Conservation (phyloP, 345 rosid genomes). For the Trapa incisa region DNA sequence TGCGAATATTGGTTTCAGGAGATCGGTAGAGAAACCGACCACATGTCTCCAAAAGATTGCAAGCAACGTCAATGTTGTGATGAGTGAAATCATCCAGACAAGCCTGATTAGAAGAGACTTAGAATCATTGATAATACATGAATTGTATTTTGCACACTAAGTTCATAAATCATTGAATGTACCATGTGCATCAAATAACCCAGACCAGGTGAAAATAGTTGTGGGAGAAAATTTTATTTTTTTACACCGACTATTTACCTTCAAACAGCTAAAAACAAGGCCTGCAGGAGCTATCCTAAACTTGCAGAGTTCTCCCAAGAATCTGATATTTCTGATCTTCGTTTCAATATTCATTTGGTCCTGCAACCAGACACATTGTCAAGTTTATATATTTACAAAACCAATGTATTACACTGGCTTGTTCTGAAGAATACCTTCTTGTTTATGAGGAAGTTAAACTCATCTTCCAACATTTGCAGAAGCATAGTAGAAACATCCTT, state of each 20-base stretch:
- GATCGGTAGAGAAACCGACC: conserved; percentile 96
- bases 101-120: conserved; percentile 34
- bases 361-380: conserved; percentile 30
- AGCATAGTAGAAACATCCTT: conserved; percentile 87
- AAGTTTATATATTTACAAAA: not conserved
- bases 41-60: conserved; percentile 98
- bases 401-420: not conserved
- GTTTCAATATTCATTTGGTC: conserved; percentile 99
- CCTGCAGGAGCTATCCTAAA: conserved; percentile 74
- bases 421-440: conserved; percentile 44
- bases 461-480: conserved; percentile 93
- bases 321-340: conserved; percentile 90
- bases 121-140: not conserved
- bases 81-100: conserved; percentile 98
- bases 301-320: conserved; percentile 98
- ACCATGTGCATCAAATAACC: not conserved
- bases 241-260: conserved; percentile 33
- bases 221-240: not conserved
- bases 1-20: conserved; percentile 83
- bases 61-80: conserved; percentile 97
- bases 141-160: not conserved
- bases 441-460: conserved; percentile 82
- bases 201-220: not conserved
- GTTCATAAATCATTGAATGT: not conserved
- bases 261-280: conserved; percentile 83